Percentiles rank a stretch among this genome's conserved stretches.
phyloP scores from a whole-genome alignment of 75 land plant species.

The Ceratopteris richardii region DNA sequence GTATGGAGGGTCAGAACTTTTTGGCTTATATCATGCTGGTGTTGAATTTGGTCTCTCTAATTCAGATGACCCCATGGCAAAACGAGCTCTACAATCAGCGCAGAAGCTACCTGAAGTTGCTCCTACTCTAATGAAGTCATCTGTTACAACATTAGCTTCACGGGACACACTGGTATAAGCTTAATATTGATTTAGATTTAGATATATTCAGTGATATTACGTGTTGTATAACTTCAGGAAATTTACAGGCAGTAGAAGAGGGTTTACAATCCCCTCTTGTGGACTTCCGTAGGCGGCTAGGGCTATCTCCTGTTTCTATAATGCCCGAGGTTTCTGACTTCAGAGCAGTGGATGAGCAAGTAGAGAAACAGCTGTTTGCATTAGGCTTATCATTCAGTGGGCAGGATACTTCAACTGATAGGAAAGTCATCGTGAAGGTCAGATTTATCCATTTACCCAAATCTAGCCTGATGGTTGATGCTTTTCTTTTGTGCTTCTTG shows the following conservation, averaged over 20 bases:
- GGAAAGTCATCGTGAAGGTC: constrained; percentile 17
- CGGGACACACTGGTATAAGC: neutral
- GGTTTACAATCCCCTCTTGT: constrained; percentile 30
- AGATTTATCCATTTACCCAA: neutral
- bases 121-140: neutral
- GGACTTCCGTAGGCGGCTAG: constrained; percentile 51
- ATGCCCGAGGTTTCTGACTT: constrained; percentile 19
- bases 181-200: too few relatives aligned
- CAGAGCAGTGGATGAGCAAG: constrained; percentile 33
- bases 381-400: constrained; percentile 36
- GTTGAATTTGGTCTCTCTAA: neutral
- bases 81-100: constrained; percentile 27
- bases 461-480: neutral
- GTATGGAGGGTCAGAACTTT: neutral
- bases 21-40: neutral
- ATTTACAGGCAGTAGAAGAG: constrained; percentile 13
- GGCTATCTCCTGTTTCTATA: constrained; percentile 32
- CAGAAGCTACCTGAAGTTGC: constrained; percentile 13
- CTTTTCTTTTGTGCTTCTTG: neutral
- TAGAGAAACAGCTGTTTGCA: constrained; percentile 52
- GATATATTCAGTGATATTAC: too few relatives aligned
- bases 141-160: neutral
- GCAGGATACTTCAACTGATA: constrained; percentile 15
- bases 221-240: constrained; percentile 1
- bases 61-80: constrained; percentile 83